These are phyloP conservation scores for Neocatenulostroma microsporum DNA, from an alignment of 2,329 filamentous ascomycete genomes.

Conservation along the genomic window DNA sequence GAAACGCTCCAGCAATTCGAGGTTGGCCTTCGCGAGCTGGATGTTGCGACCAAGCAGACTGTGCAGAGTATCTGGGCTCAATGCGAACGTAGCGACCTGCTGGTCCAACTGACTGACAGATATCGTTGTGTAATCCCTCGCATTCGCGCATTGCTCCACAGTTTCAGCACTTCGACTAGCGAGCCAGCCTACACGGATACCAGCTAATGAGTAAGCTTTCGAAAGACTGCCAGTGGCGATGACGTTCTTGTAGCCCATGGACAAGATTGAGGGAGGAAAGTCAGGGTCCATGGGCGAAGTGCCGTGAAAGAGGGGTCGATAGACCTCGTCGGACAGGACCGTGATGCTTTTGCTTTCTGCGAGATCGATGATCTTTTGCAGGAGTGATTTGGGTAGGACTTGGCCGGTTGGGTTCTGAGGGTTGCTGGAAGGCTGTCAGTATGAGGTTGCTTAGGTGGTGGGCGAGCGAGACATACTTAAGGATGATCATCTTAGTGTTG, in stretches of 20 bases:
- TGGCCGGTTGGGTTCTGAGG: conserved; percentile 78
- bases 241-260: conserved; percentile 62
- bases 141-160: conserved; percentile 55
- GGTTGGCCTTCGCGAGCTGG: conserved; percentile 59
- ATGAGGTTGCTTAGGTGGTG: neutral
- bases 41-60: conserved; percentile 57
- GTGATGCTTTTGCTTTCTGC: conserved; percentile 57
- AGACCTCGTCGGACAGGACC: conserved; percentile 73
- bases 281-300: conserved; percentile 47
- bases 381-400: conserved; percentile 53
- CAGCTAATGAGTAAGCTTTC: conserved; percentile 76
- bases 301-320: conserved; percentile 72
- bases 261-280: conserved; percentile 60
- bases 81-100: conserved; percentile 65
- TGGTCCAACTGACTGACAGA: conserved; percentile 79
- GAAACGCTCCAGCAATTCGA: conserved; percentile 59
- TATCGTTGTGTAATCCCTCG: conserved; percentile 78
- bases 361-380: conserved; percentile 56
- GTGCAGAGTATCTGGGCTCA: conserved; percentile 58
- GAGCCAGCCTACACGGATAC: conserved; percentile 76
- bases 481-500: conserved; percentile 64
- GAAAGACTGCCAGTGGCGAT: conserved; percentile 74
- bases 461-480: conserved; percentile 40
- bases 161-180: conserved; percentile 57
- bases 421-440: conserved; percentile 44